Percentiles rank a stretch among this genome's conserved stretches.
phyloP scores from a whole-genome alignment of 2,329 filamentous ascomycete genomes.

The Fusarium sp. region DNA sequence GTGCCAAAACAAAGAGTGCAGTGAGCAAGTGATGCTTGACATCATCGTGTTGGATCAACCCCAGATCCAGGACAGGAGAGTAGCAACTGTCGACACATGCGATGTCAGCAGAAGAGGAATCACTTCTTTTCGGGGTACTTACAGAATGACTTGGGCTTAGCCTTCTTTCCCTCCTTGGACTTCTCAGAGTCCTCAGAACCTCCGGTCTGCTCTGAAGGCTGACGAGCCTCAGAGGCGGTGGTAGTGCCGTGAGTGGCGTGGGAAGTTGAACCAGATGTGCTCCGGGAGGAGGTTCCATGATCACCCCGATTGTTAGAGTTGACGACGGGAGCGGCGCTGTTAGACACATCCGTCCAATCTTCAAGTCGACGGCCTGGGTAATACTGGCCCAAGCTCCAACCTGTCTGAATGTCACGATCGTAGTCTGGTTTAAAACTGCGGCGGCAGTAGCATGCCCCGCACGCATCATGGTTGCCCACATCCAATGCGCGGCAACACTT shows the following conservation, averaged over 20 bases:
- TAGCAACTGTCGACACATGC: background rate
- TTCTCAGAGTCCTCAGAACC: background rate
- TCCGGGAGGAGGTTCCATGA: background rate
- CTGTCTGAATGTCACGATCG: constrained; percentile 4
- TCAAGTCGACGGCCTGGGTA: constrained; percentile 13
- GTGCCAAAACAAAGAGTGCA: background rate
- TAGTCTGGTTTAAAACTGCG: constrained; percentile 16
- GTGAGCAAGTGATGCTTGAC: background rate
- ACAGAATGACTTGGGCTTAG: background rate
- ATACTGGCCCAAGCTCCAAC: constrained; percentile 36
- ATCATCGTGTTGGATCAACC: background rate
- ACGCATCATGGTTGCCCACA: constrained; percentile 46
- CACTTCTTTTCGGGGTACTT: background rate
- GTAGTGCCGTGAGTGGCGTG: background rate
- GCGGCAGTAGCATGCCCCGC: constrained; percentile 28
- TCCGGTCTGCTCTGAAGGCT: constrained; percentile 2
- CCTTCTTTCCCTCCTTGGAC: background rate
- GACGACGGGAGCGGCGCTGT: background rate
- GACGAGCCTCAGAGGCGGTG: background rate
- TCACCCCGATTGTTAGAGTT: background rate
- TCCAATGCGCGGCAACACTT: constrained; percentile 46
- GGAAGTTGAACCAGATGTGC: background rate
- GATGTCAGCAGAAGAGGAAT: background rate
- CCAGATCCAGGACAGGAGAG: background rate
- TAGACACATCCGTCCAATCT: background rate